These are phyloP conservation scores for Datisca glomerata DNA, from an alignment of 306 rosid genomes.

Conservation along the genomic window DNA sequence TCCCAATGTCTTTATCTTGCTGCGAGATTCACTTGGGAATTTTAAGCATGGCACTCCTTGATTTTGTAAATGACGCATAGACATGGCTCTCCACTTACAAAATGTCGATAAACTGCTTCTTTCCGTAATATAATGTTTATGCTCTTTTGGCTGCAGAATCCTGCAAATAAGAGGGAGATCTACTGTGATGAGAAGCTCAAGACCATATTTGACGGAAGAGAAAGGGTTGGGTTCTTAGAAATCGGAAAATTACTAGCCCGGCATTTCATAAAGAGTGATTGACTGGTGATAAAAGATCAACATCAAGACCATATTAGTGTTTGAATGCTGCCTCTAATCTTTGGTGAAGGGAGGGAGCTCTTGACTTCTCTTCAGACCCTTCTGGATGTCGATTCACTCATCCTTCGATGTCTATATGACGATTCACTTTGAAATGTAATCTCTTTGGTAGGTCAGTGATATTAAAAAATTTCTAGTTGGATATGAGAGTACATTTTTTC, in stretches of 20 bases:
- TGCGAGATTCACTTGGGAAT: too few relatives aligned
- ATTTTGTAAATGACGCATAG: too few relatives aligned
- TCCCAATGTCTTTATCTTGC: too few relatives aligned
- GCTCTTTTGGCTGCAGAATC: conserved; percentile 22
- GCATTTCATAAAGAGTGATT: conserved; percentile 27
- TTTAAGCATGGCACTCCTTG: too few relatives aligned
- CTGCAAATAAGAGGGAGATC: conserved; percentile 34
- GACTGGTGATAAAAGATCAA: conserved; percentile 10
- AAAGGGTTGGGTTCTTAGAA: conserved; percentile 27
- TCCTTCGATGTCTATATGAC: too few relatives aligned
- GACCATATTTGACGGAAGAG: conserved; percentile 31
- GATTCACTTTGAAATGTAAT: too few relatives aligned
- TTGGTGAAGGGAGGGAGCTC: not conserved
- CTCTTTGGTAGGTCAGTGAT: too few relatives aligned
- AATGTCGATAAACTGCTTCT: too few relatives aligned
- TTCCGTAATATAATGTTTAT: conserved; percentile 1
- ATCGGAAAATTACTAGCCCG: conserved; percentile 23
- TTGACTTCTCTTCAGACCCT: not conserved
- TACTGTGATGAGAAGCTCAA: conserved; percentile 33
- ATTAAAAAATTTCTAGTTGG: too few relatives aligned
- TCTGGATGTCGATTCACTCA: conserved; percentile 2
- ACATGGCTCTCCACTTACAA: too few relatives aligned
- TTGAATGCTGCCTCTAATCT: conserved; percentile 1
- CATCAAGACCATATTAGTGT: not conserved
- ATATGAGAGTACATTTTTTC: too few relatives aligned